Evolutionary conservation across 331 rosid species (phyloP), one percentile per base, ranked within the genome.

Genomic region (Erythrophleum ivorense): DNA sequence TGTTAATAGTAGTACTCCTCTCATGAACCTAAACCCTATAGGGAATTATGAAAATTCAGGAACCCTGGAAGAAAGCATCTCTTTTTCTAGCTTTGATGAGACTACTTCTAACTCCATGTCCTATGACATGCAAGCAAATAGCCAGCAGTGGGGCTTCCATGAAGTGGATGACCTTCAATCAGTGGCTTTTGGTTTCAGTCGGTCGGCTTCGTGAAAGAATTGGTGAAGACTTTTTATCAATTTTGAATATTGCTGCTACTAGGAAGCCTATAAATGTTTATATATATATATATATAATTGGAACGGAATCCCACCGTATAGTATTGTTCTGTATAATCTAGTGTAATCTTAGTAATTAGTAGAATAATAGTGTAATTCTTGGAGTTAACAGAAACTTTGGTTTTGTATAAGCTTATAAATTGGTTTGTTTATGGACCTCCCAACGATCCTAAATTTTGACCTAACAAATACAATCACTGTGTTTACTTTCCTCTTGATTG

Each of bases 31-130:
- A 66, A 85, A 87, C 80, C 87, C 91, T 63, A 58, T 80, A 7
- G 91, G 91, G 80, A 82, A 86, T 72, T 77, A 87, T 67, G 85
- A 86, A 77, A 84, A 76, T 73, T 85, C 89, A 60, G 54, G 82
- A 57, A 86, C 68, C 78, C 84, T 74, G 52, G 94, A 94, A 41
- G 91, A 92, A 62, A 90, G 80, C 60, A 83, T 81, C 36, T 91
- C 97, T 15, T 90, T 89, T 52, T 91, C 89, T 18, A 90, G 92
- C 89, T 91, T 86, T 82, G 94, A 91, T 0, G 97, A 92, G 52
- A 83, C 87, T 77, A 84, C 86, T 79, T 88, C 87, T 33, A 88
- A 81, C 62, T 84, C 96, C 58, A 84, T 91, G 87, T 87, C 92
- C 70, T 84, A 87, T 74, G 93, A 89, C 78, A 73, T 82, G 89